Evolutionary conservation across 1,284 basidiomycete species (phyloP), one percentile per base, ranked within the genome.

Genomic region (Moniliella sp.): DNA sequence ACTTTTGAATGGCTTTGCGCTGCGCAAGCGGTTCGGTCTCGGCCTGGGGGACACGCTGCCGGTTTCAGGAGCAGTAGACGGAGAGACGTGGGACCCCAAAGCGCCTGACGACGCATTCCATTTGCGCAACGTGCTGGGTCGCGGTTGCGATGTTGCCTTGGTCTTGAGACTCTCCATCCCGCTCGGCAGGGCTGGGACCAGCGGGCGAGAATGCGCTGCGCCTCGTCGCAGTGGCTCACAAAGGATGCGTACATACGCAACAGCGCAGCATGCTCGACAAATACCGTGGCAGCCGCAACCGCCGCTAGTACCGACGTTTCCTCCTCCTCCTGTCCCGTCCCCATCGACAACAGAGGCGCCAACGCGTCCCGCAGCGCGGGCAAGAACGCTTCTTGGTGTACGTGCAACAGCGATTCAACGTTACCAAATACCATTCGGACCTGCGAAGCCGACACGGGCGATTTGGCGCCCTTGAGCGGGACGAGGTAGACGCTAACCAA

Each of bases 401-500:
- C 93, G 12, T 76, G 76, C 48, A 83, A 76, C 27, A 99, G 67
- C 2, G 78, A 73, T 42, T 94, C 88, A 21, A 94, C 67, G 16
- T 86, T 83, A 38, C 76, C 75, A 61, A 94, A 97, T 15, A 94
- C 83, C 23, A 86, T 70, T 56, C 79, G 83, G 37, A 88, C 73
- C 62, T 94, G 91, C 2, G 72, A 59, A 7, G 62, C 42, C 12
- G 84, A 81, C n/a, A 91, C 69, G 12, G 84, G 67, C 0, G 79
- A 78, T 40, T 91, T 82, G 10, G 39, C 43, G 19, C 29, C 36
- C n/a, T n/a, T n/a, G 3, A 79, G 76, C 21, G 83, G 82, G 48
- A 73, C 75, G 62, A 97, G 78, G 58, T 97, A 99, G 40, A 97
- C 88, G 37, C 84, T 78, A 31, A 86, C 74, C 15, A 99, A 70